These are phyloP conservation scores for Metschnikowia dekortorum DNA, from an alignment of 805 yeast species.

Conservation along the genomic window DNA sequence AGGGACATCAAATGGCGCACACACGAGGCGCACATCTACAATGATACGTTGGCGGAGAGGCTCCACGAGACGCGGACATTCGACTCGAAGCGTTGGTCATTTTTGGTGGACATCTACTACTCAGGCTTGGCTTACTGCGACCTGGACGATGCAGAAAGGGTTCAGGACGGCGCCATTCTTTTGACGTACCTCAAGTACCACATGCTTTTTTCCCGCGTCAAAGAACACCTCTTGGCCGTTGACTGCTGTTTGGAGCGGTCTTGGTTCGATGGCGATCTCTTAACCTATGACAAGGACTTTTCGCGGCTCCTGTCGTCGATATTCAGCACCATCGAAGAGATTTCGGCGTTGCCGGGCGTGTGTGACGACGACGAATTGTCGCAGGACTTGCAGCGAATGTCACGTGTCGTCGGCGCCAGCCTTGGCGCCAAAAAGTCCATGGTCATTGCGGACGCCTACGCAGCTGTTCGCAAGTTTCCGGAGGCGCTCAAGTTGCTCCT, in stretches of 20 bases:
- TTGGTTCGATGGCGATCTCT: neutral
- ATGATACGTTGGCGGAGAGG: constrained; percentile 66
- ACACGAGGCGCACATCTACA: constrained; percentile 57
- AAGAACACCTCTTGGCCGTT: constrained; percentile 61
- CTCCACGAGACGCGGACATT: constrained; percentile 39
- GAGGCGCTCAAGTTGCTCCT: constrained; percentile 45
- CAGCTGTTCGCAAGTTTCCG: constrained; percentile 34
- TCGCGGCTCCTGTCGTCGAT: constrained; percentile 50
- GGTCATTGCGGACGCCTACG: constrained; percentile 44
- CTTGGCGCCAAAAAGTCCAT: constrained; percentile 36
- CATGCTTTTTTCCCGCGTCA: constrained; percentile 58
- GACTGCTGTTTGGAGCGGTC: constrained; percentile 19
- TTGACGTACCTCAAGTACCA: constrained; percentile 72
- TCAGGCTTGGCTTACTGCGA: constrained; percentile 46
- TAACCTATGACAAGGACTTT: constrained; percentile 32
- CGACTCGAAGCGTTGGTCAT: constrained; percentile 55
- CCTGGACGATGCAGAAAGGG: constrained; percentile 51
- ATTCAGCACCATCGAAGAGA: constrained; percentile 48
- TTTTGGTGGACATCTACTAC: constrained; percentile 57
- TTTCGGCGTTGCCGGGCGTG: constrained; percentile 87
- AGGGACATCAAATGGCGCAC: constrained; percentile 44
- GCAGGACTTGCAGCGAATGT: constrained; percentile 48
- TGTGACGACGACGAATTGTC: constrained; percentile 72
- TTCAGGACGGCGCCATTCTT: constrained; percentile 69
- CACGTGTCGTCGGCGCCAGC: constrained; percentile 32